These are phyloP conservation scores for Vaccinium darrowii DNA, from an alignment of 148 eudicot species.

Conservation along the genomic window DNA sequence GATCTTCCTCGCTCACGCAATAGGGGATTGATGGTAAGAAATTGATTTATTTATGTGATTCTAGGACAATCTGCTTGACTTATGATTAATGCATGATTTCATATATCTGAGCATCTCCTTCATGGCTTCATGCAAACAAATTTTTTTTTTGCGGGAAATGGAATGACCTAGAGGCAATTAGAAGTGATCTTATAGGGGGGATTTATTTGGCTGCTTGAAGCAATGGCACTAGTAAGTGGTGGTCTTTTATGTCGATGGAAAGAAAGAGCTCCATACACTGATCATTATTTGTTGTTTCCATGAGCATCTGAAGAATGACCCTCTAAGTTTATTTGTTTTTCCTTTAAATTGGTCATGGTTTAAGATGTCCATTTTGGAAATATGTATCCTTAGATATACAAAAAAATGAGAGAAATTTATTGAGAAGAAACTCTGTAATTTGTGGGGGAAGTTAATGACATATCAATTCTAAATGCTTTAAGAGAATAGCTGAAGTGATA, in stretches of 20 bases:
- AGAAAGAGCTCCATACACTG: not conserved
- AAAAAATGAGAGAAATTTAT: not conserved
- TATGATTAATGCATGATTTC: slow-evolving; percentile 5
- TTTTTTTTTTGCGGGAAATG: too few species aligned
- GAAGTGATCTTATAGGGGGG: not conserved
- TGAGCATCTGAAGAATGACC: slow-evolving; percentile 5
- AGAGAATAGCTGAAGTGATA: not conserved
- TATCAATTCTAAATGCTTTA: not conserved
- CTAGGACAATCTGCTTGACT: slow-evolving; percentile 2
- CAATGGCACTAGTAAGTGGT: not conserved
- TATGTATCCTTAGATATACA: not conserved
- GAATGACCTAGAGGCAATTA: not conserved
- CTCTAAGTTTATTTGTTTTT: not conserved
- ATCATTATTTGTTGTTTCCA: not conserved
- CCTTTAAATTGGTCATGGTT: not conserved
- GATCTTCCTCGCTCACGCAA: slow-evolving; percentile 84
- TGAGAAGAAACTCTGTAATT: not conserved
- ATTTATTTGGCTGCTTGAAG: not conserved
- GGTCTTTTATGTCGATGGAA: not conserved
- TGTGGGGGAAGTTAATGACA: not conserved
- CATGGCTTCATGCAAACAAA: not conserved
- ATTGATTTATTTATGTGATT: not conserved
- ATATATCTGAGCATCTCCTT: not conserved
- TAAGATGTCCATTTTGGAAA: not conserved
- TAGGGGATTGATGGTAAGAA: slow-evolving; percentile 85